A percentile compares a stretch with the other conserved stretches of the same genome.
These are phyloP conservation scores for Mortierella polycephala DNA, from an alignment of 371 early-diverging fungal species.

Conservation along the genomic window DNA sequence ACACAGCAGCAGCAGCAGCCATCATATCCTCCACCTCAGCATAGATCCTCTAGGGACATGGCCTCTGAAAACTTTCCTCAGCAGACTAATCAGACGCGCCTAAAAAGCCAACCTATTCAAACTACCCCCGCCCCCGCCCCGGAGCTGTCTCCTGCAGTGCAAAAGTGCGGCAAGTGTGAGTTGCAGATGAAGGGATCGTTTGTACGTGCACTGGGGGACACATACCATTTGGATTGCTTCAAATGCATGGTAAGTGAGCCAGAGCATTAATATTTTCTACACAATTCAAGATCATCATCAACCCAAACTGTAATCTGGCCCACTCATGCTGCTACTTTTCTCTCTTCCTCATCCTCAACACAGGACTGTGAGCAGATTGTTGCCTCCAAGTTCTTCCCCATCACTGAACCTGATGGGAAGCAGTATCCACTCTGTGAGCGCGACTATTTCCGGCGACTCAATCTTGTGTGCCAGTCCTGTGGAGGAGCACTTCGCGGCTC, in stretches of 20 bases:
- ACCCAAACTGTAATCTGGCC: not conserved
- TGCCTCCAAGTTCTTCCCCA: slow-evolving; percentile 89
- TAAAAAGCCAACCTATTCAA: slow-evolving; percentile 41
- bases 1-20: slow-evolving; percentile 5
- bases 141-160: slow-evolving; percentile 51
- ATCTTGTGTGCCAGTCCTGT: slow-evolving; percentile 92
- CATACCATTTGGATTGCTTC: slow-evolving; percentile 94
- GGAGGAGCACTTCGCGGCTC: slow-evolving; percentile 89
- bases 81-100: slow-evolving; percentile 35
- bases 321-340: not conserved
- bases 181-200: slow-evolving; percentile 78
- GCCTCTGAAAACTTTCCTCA: slow-evolving; percentile 39
- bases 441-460: slow-evolving; percentile 89
- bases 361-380: slow-evolving; percentile 90
- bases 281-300: slow-evolving; percentile 1
- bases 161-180: slow-evolving; percentile 63
- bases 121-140: slow-evolving; percentile 26
- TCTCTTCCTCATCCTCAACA: slow-evolving; percentile 3
- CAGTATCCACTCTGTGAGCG: slow-evolving; percentile 85
- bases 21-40: no score
- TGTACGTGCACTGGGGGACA: slow-evolving; percentile 88
- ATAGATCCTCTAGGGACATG: slow-evolving; percentile 36
- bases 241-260: slow-evolving; percentile 80
- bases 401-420: slow-evolving; percentile 69
- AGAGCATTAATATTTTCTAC: not conserved